Conservation (phyloP, 2,329 filamentous ascomycete genomes). For the Phaeosphaeriaceae sp. region DNA sequence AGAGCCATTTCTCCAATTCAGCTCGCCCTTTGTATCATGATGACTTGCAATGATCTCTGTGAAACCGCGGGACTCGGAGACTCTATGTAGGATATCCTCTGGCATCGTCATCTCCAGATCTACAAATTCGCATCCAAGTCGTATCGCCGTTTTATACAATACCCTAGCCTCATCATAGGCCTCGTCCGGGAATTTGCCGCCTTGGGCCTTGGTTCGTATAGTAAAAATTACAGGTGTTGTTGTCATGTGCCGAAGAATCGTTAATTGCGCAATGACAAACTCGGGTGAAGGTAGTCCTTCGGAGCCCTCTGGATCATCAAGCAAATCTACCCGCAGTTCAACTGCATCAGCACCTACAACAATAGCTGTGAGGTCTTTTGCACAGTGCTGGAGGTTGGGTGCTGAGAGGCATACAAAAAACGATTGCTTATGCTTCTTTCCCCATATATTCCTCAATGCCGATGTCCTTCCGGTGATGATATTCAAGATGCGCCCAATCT, state of each 20-base stretch:
- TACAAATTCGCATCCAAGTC: slow-evolving; percentile 88
- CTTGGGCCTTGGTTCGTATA: slow-evolving; percentile 82
- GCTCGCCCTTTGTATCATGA: slow-evolving; percentile 78
- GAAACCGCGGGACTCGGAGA: slow-evolving; percentile 71
- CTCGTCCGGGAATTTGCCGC: slow-evolving; percentile 83
- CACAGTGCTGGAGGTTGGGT: slow-evolving; percentile 70
- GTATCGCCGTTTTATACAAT: slow-evolving; percentile 79
- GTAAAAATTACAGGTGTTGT: slow-evolving; percentile 90
- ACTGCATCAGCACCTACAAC: slow-evolving; percentile 90
- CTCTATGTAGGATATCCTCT: slow-evolving; percentile 71
- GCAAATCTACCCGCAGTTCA: slow-evolving; percentile 89
- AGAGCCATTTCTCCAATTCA: slow-evolving; percentile 91
- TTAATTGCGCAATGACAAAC: slow-evolving; percentile 81
- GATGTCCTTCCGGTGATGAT: slow-evolving; percentile 68
- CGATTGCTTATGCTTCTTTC: slow-evolving; percentile 69
- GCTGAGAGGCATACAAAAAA: slow-evolving; percentile 94
- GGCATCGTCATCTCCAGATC: slow-evolving; percentile 91
- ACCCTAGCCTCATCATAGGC: slow-evolving; percentile 72
- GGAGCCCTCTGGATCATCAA: slow-evolving; percentile 71
- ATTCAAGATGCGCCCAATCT: slow-evolving; percentile 76
- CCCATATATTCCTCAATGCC: slow-evolving; percentile 60
- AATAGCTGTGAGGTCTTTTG: slow-evolving; percentile 71
- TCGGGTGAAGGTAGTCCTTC: slow-evolving; percentile 69
- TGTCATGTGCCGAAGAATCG: slow-evolving; percentile 74
- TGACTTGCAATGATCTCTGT: slow-evolving; percentile 94